Conservation (phyloP, 2,329 filamentous ascomycete species). For the Conoideocrella luteorostrata region DNA sequence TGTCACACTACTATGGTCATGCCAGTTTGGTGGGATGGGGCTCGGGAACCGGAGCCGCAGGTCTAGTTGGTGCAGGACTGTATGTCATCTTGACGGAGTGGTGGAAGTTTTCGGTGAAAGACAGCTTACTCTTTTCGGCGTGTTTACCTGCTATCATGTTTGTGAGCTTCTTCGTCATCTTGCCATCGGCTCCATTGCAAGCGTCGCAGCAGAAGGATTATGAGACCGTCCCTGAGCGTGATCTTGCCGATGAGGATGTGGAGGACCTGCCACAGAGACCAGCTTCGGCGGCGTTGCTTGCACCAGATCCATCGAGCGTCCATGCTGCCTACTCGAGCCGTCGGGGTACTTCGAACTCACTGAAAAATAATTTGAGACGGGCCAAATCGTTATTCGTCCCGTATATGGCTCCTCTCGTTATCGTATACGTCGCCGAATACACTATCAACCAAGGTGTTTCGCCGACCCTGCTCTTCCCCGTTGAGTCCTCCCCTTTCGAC, state of each 20-base stretch:
- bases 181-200: slow-evolving; percentile 64
- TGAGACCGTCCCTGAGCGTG: slow-evolving; percentile 40
- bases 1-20: slow-evolving; percentile 90
- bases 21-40: slow-evolving; percentile 88
- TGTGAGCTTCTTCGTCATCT: slow-evolving; percentile 73
- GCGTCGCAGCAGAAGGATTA: slow-evolving; percentile 44
- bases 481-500: slow-evolving; percentile 67
- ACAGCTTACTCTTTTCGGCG: slow-evolving; percentile 70
- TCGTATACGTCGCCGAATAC: slow-evolving; percentile 95
- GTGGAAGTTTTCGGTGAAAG: slow-evolving; percentile 65
- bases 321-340: slow-evolving; percentile 33
- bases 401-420: slow-evolving; percentile 81
- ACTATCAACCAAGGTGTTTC: slow-evolving; percentile 94
- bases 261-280: slow-evolving; percentile 28
- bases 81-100: slow-evolving; percentile 84
- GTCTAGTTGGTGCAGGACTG: slow-evolving; percentile 76
- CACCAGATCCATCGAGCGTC: slow-evolving; percentile 34
- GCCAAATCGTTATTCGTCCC: slow-evolving; percentile 65
- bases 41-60: slow-evolving; percentile 84
- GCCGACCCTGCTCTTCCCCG: slow-evolving; percentile 82
- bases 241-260: slow-evolving; percentile 31
- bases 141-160: slow-evolving; percentile 78
- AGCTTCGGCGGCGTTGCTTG: slow-evolving; percentile 43
- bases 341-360: slow-evolving; percentile 20
- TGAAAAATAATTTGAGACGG: slow-evolving; percentile 54